Conservation (phyloP, 192 early-diverging fungal species). For the Linderina pennispora region DNA sequence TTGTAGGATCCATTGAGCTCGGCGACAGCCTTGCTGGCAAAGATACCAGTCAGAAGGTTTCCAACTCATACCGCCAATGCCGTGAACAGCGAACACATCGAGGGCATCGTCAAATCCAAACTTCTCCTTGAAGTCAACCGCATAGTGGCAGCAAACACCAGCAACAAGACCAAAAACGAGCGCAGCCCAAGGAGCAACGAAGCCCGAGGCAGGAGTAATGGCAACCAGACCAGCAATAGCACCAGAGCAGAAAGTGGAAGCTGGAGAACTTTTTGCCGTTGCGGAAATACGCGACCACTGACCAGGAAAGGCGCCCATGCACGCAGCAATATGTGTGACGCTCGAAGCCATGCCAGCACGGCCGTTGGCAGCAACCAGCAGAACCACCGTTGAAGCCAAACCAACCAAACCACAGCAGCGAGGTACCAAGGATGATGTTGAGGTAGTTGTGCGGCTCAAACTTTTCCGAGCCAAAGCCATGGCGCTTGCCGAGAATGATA, state of each 20-base stretch:
- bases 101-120: constrained; percentile 89
- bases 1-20: constrained; percentile 57
- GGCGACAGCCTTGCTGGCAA: constrained; percentile 68
- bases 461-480: constrained; percentile 63
- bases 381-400: constrained; percentile 95
- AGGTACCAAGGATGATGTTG: constrained; percentile 86
- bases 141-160: constrained; percentile 72
- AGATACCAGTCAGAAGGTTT: constrained; percentile 77
- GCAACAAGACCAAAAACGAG: constrained; percentile 75
- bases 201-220: constrained; percentile 90
- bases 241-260: constrained; percentile 93
- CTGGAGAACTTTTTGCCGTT: constrained; percentile 78
- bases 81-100: constrained; percentile 89
- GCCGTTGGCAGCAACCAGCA: constrained; percentile 66
- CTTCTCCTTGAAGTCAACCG: constrained; percentile 73
- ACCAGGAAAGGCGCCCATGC: constrained; percentile 80
- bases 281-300: constrained; percentile 68
- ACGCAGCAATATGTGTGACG: constrained; percentile 82
- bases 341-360: constrained; percentile 82
- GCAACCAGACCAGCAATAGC: constrained; percentile 88
- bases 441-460: constrained; percentile 86
- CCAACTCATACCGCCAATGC: constrained; percentile 79
- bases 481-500: constrained; percentile 77
- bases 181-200: constrained; percentile 74
- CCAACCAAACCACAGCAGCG: constrained; percentile 94